Percentiles rank a stretch among this genome's conserved stretches.
These are phyloP conservation scores for Fraxinus ornus DNA, from an alignment of 305 asterid species.

Conservation along the genomic window DNA sequence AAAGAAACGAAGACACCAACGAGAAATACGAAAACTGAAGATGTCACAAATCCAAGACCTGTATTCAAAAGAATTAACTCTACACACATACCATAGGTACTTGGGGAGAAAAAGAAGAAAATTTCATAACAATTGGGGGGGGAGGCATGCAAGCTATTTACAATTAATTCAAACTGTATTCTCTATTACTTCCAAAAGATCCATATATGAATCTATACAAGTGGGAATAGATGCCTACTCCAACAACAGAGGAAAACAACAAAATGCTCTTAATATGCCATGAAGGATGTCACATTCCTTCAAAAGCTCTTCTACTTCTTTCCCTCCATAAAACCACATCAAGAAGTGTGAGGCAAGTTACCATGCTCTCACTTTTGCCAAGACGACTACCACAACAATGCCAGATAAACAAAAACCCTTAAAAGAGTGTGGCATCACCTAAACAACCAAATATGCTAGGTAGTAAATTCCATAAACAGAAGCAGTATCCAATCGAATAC, in stretches of 20 bases:
- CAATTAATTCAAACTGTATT: not conserved
- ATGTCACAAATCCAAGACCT: conserved; percentile 93
- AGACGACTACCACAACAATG: not conserved
- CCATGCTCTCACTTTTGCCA: not conserved
- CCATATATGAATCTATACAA: not conserved
- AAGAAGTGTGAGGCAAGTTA: not conserved
- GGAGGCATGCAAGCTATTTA: not conserved
- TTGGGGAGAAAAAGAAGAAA: not conserved
- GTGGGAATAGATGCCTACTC: not conserved
- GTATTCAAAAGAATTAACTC: conserved; percentile 32
- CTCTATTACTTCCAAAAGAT: not conserved
- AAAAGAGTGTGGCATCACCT: not conserved
- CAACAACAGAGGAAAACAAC: not conserved
- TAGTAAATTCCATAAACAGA: not conserved
- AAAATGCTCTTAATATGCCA: not conserved
- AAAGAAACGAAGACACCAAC: conserved; percentile 85
- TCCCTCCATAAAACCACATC: not conserved
- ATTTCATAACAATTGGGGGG: not conserved
- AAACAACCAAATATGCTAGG: not conserved
- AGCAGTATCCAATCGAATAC: not conserved
- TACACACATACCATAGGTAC: conserved; percentile 23
- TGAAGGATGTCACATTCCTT: not conserved
- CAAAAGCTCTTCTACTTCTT: not conserved
- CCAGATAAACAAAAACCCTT: not conserved
- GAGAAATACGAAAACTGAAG: conserved; percentile 70